Percentiles rank a stretch among this genome's conserved stretches.
phyloP scores from a whole-genome alignment of 1,284 basidiomycete species.

The Rhodotorula sp. region DNA sequence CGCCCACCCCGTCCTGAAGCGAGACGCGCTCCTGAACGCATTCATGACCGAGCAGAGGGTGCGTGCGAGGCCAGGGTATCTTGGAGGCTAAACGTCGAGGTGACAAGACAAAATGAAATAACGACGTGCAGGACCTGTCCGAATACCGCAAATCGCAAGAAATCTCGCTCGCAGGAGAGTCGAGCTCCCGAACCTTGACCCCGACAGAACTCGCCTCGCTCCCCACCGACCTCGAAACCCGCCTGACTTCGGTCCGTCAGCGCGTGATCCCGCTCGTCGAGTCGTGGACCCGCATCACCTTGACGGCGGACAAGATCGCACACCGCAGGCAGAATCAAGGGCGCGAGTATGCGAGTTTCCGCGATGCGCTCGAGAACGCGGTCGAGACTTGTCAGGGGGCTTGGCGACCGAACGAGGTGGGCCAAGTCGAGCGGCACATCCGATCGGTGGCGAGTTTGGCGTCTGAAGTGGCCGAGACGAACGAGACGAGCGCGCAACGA shows the following conservation, averaged over 20 bases:
- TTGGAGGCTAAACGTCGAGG: background rate
- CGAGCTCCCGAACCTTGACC: slow-evolving; percentile 72
- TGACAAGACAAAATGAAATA: slow-evolving; percentile 52
- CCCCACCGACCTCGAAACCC: slow-evolving; percentile 84
- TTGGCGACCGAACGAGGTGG: slow-evolving; percentile 22
- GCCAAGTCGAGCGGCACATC: slow-evolving; percentile 26
- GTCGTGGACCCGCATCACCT: slow-evolving; percentile 83
- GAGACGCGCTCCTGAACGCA: slow-evolving; percentile 73
- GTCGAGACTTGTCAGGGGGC: slow-evolving; percentile 14
- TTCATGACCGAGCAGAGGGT: slow-evolving; percentile 56
- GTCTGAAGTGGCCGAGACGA: slow-evolving; percentile 7
- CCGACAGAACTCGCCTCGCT: slow-evolving; percentile 84
- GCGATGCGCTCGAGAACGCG: slow-evolving; percentile 17
- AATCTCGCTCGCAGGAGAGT: slow-evolving; percentile 77
- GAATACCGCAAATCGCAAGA: slow-evolving; percentile 42
- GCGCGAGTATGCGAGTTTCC: slow-evolving; percentile 23
- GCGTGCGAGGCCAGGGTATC: background rate
- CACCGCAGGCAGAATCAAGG: slow-evolving; percentile 59
- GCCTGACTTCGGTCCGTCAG: slow-evolving; percentile 66
- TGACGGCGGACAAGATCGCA: slow-evolving; percentile 77
- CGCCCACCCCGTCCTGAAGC: slow-evolving; percentile 86
- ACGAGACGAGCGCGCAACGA: slow-evolving; percentile 26
- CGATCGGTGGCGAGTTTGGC: slow-evolving; percentile 1
- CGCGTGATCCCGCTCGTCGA: slow-evolving; percentile 74
- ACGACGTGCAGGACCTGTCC: slow-evolving; percentile 41